Evolutionary conservation across 2,329 filamentous ascomycete species (phyloP), one percentile per base, ranked within the genome.

Genomic region (Paecilomyces fulvus): DNA sequence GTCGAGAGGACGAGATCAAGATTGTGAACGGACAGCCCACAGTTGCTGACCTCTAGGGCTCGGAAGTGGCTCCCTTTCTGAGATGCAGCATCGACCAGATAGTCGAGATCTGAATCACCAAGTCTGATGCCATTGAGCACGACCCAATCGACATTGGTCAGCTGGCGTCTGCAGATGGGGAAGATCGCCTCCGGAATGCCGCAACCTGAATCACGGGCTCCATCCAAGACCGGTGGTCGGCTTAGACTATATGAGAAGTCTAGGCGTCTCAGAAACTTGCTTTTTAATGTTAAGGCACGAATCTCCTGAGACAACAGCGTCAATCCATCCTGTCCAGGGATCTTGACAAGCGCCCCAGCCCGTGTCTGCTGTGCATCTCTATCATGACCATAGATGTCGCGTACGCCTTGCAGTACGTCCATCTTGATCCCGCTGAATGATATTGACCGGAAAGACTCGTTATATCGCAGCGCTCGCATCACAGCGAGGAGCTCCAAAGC

Each of bases 81-180:
- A 1, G 85, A 84, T 9, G 85, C 83, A n/a, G 85, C 84, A 60
- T 85, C 84, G 49, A 88, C 83, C 50, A 87, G 64, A 63, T 76
- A 79, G 60, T 89, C 86, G 54, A 89, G 73, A 69, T 89, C 87
- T 0, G 83, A 83, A 55, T 89, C 86, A 46, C 84, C 85, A n/a
- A 89, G 78, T 58, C 82, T 80, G 59, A 89, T 86, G 11, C 84
- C 84, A 58, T 84, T 88, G 57, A 89, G 71, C 21, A 82, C 78
- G 54, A 89, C 80, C 86, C 86, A 89, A 66, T 87, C 84, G 17
- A 89, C 82, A 63, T 84, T 86, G 0, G 86, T 89, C 23, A 84
- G 77, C 62, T 86, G 81, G 59, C 82, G 80, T 60, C 83, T 83
- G 70, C 84, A 88, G 5, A 89, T 73, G 1, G 86, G 84, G 62